A percentile compares a stretch with the other conserved stretches of the same genome.
phyloP scores from a whole-genome alignment of 2,329 filamentous ascomycete genomes.

The Grosmannia clavigera region DNA sequence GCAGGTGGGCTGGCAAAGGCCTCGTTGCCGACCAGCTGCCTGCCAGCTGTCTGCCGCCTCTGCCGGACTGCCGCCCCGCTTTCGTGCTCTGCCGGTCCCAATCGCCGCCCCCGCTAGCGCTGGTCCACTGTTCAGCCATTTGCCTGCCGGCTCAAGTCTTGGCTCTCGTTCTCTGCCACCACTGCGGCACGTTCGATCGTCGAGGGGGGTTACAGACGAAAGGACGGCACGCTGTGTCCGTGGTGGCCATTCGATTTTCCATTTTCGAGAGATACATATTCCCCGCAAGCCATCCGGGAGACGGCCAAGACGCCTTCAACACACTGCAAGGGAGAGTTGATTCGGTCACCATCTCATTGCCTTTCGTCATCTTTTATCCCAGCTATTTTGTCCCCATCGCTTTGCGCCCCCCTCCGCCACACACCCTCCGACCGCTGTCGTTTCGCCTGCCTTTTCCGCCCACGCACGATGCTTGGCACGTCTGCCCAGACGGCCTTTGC shows the following conservation, averaged over 20 bases:
- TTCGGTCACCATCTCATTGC: not conserved
- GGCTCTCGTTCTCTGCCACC: not conserved
- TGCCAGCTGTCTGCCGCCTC: not conserved
- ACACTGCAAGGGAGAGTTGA: not conserved
- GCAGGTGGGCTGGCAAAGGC: no score
- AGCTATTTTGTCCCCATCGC: not conserved
- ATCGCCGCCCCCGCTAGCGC: not conserved
- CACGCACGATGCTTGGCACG: not conserved
- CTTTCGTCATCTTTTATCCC: not conserved
- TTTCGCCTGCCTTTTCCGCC: no score
- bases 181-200: not conserved
- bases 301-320: not conserved
- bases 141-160: not conserved
- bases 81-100: not conserved
- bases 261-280: not conserved
- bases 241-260: not conserved
- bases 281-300: not conserved
- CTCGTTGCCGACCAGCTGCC: no score
- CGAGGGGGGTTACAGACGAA: not conserved
- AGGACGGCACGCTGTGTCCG: not conserved
- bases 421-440: no score
- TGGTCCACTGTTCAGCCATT: not conserved
- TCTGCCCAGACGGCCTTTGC: constrained; percentile 9
- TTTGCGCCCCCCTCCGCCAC: not conserved
- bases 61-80: not conserved